Base-by-base conservation (phyloP, 2,329 filamentous ascomycete species). In the Diaporthe nobilis region DNA sequence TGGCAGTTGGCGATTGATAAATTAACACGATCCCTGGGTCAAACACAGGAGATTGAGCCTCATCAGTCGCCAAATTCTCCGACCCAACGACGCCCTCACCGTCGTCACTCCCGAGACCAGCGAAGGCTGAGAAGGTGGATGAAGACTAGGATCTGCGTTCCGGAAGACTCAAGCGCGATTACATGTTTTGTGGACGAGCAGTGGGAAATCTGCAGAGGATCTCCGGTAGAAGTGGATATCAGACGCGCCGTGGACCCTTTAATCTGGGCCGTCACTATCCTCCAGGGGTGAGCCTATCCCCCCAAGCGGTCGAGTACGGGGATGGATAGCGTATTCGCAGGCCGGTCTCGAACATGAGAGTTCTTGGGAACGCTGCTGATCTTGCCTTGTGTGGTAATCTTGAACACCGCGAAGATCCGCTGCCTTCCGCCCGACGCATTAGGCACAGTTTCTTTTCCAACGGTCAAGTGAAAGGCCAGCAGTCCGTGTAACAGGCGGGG, bases 171-270 rank as follows among this genome's bases (percentile, higher is more conserved):
- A 73, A 63, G 74, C 55, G 63, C 65, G 65, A 58, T 71, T 61
- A n/a, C 55, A 63, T 37, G 37, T 63, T 34, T 55, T 55, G 67
- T 72, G 72, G 75, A 37, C 72, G 58, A 68, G 70, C 65, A 60
- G 75, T 72, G 71, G 71, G 25, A 61, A 63, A 47, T 28, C 60
- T 73, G 72, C 57, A 71, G 75, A 72, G 67, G 75, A 75, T 75
- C 75, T 63, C 61, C 75, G 60, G 63, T 28, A 44, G 71, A 75
- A 73, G 71, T 53, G 73, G 53, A 63, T 53, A 65, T 71, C 75
- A 75, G 70, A 75, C 75, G 70, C 73, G 58, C 34, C 73, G 63
- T 71, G 70, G 57, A 53, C 67, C 75, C 75, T 77, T 77, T 77
- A 77, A 77, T 77, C 73, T 77, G 63, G 65, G 70, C 44, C 55